Conservation (phyloP, 2,329 filamentous ascomycete genomes). For the Rutstroemia sp. region DNA sequence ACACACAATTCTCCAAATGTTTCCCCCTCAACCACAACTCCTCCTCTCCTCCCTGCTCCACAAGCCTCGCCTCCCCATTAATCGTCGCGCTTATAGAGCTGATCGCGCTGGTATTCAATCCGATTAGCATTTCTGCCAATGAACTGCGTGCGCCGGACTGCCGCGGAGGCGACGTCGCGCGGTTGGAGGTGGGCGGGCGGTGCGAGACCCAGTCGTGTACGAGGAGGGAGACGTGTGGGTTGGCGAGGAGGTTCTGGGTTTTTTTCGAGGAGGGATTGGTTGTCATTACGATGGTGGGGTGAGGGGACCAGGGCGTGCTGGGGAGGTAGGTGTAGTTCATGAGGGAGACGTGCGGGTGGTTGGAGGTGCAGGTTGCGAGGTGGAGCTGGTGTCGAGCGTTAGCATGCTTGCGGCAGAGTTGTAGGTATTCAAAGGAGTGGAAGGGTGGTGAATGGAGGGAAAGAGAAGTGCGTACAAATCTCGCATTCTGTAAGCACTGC, state of each 20-base stretch:
- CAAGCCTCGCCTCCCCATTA: conserved; percentile 73
- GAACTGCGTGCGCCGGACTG: conserved; percentile 59
- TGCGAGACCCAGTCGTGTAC: conserved; percentile 98
- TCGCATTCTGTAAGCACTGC: conserved; percentile 85
- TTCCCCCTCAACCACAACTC: conserved; percentile 76
- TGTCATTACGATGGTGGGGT: conserved; percentile 93
- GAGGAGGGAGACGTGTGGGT: conserved; percentile 85
- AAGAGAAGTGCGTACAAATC: conserved; percentile 60
- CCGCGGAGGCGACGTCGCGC: conserved; percentile 47
- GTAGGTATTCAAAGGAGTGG: background rate
- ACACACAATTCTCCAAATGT: conserved; percentile 90
- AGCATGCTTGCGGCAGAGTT: background rate
- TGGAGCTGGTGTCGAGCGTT: conserved; percentile 58
- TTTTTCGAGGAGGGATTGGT: conserved; percentile 74
- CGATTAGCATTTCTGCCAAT: conserved; percentile 75
- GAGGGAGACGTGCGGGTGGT: conserved; percentile 83
- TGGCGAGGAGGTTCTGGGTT: conserved; percentile 72
- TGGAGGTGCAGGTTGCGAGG: conserved; percentile 79
- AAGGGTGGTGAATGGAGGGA: conserved; percentile 10
- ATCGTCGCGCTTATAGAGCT: conserved; percentile 89
- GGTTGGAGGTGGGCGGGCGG: conserved; percentile 70
- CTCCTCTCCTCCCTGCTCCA: conserved; percentile 67
- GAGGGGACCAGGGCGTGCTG: conserved; percentile 57
- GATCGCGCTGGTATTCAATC: conserved; percentile 83
- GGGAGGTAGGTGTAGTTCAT: conserved; percentile 99